Percentiles rank a stretch among this genome's conserved stretches.
phyloP scores from a whole-genome alignment of 169 alveolate species.

The Amoebophrya sp. region DNA sequence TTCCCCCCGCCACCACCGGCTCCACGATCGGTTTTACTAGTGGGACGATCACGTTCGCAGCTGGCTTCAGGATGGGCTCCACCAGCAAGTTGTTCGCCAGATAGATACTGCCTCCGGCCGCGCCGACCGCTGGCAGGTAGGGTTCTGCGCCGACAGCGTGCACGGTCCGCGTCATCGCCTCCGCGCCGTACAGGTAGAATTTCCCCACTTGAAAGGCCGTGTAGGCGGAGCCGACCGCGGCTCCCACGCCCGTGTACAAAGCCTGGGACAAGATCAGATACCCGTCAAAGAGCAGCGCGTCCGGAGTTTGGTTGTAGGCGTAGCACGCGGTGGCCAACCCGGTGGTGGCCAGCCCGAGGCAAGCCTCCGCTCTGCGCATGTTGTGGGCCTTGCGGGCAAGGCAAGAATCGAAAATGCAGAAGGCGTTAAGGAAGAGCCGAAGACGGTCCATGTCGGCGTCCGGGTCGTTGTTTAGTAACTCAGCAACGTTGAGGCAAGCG shows the following conservation, averaged over 20 bases:
- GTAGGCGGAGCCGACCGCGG: background rate
- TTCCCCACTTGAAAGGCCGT: background rate
- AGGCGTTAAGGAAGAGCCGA: background rate
- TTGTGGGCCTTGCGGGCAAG: background rate
- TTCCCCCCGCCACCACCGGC: background rate
- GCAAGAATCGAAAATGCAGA: background rate
- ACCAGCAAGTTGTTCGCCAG: background rate
- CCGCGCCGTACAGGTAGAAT: background rate
- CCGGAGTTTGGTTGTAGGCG: background rate
- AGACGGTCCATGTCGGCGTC: background rate
- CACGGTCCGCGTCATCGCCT: background rate
- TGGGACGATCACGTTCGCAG: background rate
- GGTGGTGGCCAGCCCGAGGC: background rate
- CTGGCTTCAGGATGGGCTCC: background rate
- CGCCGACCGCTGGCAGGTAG: background rate
- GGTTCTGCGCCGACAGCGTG: background rate
- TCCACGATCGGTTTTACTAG: background rate
- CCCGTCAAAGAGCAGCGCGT: background rate
- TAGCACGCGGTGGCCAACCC: background rate
- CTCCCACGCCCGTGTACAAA: background rate
- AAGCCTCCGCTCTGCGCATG: background rate
- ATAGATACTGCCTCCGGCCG: background rate
- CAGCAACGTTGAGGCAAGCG: background rate
- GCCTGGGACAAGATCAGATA: background rate
- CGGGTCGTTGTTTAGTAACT: too few species aligned